phyloP scores from a whole-genome alignment of 75 land plant species.

The Selaginella moellendorffii region DNA sequence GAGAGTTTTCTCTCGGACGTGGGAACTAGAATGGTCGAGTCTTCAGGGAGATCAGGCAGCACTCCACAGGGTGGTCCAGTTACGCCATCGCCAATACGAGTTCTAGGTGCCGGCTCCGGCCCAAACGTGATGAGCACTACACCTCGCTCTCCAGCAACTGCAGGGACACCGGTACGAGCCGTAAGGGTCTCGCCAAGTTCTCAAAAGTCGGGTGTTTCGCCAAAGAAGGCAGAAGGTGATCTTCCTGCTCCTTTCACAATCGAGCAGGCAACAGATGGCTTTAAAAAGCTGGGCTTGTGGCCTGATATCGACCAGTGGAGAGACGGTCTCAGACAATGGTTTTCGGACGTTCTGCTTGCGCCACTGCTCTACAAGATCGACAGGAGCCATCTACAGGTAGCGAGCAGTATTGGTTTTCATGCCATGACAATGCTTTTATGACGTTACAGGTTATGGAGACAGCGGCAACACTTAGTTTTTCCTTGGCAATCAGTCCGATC shows the following conservation, averaged over 20 bases:
- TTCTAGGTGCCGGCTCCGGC: constrained; percentile 26
- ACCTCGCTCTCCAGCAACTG: constrained; percentile 36
- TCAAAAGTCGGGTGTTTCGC: constrained; percentile 64
- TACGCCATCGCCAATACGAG: constrained; percentile 38
- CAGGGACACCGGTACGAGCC: constrained; percentile 81
- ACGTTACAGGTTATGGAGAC: constrained; percentile 68
- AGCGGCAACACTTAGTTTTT: constrained; percentile 57
- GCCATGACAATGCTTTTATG: neutral
- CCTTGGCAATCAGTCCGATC: constrained; percentile 49
- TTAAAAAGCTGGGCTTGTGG: constrained; percentile 58
- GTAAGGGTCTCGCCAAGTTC: constrained; percentile 80
- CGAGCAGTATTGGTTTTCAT: no score
- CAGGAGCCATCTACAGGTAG: constrained; percentile 86
- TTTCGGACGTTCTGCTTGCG: constrained; percentile 59
- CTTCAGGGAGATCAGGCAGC: constrained; percentile 34
- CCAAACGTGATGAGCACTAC: constrained; percentile 28
- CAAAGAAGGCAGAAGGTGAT: constrained; percentile 89
- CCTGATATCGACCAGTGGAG: constrained; percentile 95
- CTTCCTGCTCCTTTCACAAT: constrained; percentile 70
- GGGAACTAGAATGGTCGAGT: constrained; percentile 56
- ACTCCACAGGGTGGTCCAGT: constrained; percentile 27
- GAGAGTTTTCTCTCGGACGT: constrained; percentile 68
- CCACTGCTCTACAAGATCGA: constrained; percentile 78
- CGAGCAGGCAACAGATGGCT: constrained; percentile 61
- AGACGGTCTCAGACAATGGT: constrained; percentile 89